A percentile compares a stretch with the other conserved stretches of the same genome.
Evolutionary conservation across 2,329 filamentous ascomycete species (phyloP).

Genomic region (Pyrenochaeta sp.): DNA sequence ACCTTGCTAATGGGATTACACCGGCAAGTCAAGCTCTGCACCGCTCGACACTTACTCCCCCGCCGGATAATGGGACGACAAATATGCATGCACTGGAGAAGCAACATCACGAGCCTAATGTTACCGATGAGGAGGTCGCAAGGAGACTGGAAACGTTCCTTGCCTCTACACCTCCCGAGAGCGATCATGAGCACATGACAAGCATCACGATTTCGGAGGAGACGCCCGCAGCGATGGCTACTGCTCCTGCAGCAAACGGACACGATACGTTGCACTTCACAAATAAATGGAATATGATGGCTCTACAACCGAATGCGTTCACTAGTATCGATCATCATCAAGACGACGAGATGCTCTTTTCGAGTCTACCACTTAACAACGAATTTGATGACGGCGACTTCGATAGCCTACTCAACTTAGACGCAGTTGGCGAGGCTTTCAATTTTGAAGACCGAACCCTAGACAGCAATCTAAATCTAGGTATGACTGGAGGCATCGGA

Average conservation of each 20-base stretch:
- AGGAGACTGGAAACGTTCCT: conserved; percentile 59
- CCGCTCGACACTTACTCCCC: conserved; percentile 50
- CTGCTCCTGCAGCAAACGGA: conserved; percentile 12
- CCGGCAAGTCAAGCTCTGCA: conserved; percentile 25
- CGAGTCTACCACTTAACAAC: conserved; percentile 45
- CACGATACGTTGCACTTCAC: conserved; percentile 8
- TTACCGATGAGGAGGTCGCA: conserved; percentile 58
- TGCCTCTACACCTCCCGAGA: conserved; percentile 59
- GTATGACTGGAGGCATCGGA: conserved; percentile 6
- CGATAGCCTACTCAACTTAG: conserved; percentile 50
- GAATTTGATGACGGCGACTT: conserved; percentile 53
- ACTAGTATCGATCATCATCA: conserved; percentile 44
- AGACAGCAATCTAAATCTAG: conserved; percentile 18
- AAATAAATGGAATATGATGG: conserved; percentile 32
- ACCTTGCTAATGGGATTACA: conserved; percentile 31
- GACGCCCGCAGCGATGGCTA: conserved; percentile 14
- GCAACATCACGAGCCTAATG: conserved; percentile 34
- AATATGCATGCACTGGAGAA: conserved; percentile 46
- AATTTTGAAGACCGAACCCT: conserved; percentile 41
- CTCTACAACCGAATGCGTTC: conserved; percentile 28
- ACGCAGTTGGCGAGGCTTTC: conserved; percentile 50
- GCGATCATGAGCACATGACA: conserved; percentile 46
- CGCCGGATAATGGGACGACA: conserved; percentile 49
- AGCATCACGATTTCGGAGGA: conserved; percentile 41
- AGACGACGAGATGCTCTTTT: conserved; percentile 46